Base-by-base conservation (phyloP, 805 yeast genomes). In the Candida pseudofarinosa region DNA sequence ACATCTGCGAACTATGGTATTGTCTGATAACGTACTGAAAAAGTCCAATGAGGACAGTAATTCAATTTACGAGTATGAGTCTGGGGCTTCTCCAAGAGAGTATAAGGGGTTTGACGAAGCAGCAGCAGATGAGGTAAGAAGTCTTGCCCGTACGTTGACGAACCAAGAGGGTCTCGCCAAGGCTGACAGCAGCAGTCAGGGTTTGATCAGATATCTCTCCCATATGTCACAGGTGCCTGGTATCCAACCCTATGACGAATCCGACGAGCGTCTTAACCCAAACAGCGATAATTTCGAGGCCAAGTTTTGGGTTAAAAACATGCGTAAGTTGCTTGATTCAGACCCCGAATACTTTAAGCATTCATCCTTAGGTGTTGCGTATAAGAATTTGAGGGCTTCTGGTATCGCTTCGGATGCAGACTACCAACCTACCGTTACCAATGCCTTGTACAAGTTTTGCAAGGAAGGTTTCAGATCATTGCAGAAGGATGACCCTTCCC, bases 321-420 rank as follows among this genome's bases (percentile, higher is more conserved):
- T 81, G 64, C 68, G 81, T 45, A 77, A 76, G 46, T 54, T 83
- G 45, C 59, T 64, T 49, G 71, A 69, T 30, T 55, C 72, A 2
- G 85, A 83, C 51, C 77, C 79, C 0, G 86, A 81, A 18, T 79
- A 78, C 61, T 83, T 77, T 56, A 80, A 76, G 54, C 85, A 83
- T 16, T 68, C 80, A 23, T 66, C 76, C 14, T 62, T 83, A 49
- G 85, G 86, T 17, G 60, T 83, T 45, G 77, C 79, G 6, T 81
- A 79, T 69, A 71, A 73, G 44, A 62, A 80, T 53, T 63, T 83
- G 53, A 58, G 83, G 44, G 85, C 84, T 3, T 74, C 62, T 48
- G 89, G 88, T 58, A 70, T 78, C 40, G 84, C 88, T 3, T 70
- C 81, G 3, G 88, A 81, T 58, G 74, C 83, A 8, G 85, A 83